Evolutionary conservation across 306 rosid genomes (phyloP).

Genomic region (Hylodesmum podocarpum): DNA sequence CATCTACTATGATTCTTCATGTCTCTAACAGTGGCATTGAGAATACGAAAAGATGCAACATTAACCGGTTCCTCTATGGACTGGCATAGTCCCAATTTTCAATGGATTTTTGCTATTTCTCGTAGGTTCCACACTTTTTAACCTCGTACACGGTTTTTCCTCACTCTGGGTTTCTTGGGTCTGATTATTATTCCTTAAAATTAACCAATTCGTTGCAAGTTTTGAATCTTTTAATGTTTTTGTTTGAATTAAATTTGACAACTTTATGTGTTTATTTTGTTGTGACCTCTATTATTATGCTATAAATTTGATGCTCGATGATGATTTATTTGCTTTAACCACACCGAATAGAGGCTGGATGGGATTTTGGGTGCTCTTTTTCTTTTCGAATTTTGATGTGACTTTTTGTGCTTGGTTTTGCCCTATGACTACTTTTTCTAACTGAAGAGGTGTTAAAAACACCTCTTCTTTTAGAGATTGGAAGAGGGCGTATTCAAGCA

Average conservation of each 20-base stretch:
- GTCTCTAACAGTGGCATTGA: constrained; percentile 30
- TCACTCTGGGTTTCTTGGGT: background rate
- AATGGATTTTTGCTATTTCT: constrained; percentile 61
- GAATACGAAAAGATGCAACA: constrained; percentile 59
- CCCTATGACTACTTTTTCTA: constrained; percentile 40
- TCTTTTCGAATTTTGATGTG: background rate
- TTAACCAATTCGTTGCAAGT: background rate
- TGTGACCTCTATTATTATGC: background rate
- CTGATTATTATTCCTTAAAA: background rate
- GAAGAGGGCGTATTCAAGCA: constrained; percentile 47
- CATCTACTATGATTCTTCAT: constrained; percentile 53
- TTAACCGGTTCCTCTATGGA: constrained; percentile 53
- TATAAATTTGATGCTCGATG: constrained; percentile 48
- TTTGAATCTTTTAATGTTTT: background rate
- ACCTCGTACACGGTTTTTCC: background rate
- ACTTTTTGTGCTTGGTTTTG: constrained; percentile 40
- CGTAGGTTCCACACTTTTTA: constrained; percentile 51
- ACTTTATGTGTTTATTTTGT: background rate
- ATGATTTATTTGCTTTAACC: constrained; percentile 83
- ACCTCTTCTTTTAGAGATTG: constrained; percentile 40
- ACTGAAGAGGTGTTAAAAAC: constrained; percentile 19
- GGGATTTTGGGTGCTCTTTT: constrained; percentile 14
- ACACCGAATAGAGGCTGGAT: constrained; percentile 51
- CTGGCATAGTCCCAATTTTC: constrained; percentile 41
- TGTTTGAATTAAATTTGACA: background rate